Percentiles rank a stretch among this genome's conserved stretches.
phyloP scores from a whole-genome alignment of 192 early-diverging fungal species.

The Coemansia sp. region DNA sequence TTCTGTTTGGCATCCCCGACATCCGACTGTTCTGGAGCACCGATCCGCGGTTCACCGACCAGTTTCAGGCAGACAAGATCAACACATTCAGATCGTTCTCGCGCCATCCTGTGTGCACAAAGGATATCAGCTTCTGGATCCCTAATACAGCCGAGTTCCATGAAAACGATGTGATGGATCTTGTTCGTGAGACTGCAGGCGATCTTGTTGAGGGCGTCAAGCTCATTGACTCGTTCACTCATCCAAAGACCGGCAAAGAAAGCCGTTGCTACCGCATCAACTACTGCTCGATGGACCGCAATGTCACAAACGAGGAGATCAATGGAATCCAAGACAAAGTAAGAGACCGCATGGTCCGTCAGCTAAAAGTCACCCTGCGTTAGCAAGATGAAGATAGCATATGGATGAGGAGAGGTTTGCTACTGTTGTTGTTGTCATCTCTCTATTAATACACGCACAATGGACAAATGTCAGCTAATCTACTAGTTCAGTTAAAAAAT shows the following conservation, averaged over 20 bases:
- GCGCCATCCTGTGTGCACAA: constrained; percentile 87
- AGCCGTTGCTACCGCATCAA: constrained; percentile 92
- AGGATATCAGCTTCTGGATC: constrained; percentile 95
- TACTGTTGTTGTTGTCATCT: too few species aligned
- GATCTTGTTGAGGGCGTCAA: constrained; percentile 89
- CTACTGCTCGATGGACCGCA: constrained; percentile 97
- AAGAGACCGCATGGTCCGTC: constrained; percentile 60
- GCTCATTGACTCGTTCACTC: constrained; percentile 85
- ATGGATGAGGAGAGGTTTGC: too few species aligned
- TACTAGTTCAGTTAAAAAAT: too few species aligned
- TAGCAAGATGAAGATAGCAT: constrained; percentile 24
- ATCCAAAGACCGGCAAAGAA: constrained; percentile 79
- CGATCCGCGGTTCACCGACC: constrained; percentile 81
- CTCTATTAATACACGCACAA: too few species aligned
- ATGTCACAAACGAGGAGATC: constrained; percentile 91
- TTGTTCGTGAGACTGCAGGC: constrained; percentile 88
- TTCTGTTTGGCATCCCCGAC: constrained; percentile 92
- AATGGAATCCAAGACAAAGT: constrained; percentile 87
- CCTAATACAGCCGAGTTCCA: constrained; percentile 62
- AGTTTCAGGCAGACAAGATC: constrained; percentile 74
- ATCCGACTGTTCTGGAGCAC: constrained; percentile 95
- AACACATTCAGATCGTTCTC: constrained; percentile 83
- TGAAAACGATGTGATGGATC: constrained; percentile 92
- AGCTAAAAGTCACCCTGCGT: constrained; percentile 77
- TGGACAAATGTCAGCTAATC: too few species aligned